Base-by-base conservation (phyloP, 371 early-diverging fungal species). In the Lichtheimia ramosa region DNA sequence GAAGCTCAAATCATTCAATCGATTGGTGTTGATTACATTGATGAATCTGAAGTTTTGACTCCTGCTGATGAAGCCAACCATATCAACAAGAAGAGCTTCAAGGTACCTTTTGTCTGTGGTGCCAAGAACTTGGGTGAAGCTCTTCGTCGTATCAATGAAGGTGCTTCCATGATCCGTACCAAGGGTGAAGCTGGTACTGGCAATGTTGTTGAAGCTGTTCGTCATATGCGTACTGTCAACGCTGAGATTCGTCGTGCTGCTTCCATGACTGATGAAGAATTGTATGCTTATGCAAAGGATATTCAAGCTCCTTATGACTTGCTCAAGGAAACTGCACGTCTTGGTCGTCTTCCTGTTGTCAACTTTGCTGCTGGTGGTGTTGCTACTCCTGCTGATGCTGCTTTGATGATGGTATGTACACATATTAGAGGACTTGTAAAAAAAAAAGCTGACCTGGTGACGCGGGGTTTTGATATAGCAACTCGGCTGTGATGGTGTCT, bases 101-200 rank as follows among this genome's bases (percentile, higher is more conserved):
- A 91, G 80, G 89, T 95, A 24, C 98, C 98, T 39, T 98, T 89
- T 70, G 96, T 98, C 62, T 98, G 98, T 74, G 96, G 97, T 46
- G 90, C 91, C 77, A 92, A 92, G 82, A 94, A 95, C 87, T 81
- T 97, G 34, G 97, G 98, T 70, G 98, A 98, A 79, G 98, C 98
- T 50, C 86, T 98, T 61, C 89, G 97, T 58, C 91, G 98, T 63
- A 93, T 98, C 76, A 83, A 87, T 69, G 98, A 98, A 81, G 98
- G 98, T 71, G 98, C 98, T 59, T 92, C 96, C 64, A 94, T 97
- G 91, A 94, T 94, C 84, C 92, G 97, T 68, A 97, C 98, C 63
- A 97, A 96, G 89, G 98, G 98, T 73, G 98, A 96, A 77, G 97
- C 97, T 54, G 97, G 98, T 61, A 96, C 97, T 28, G 96, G 96